Evolutionary conservation across 441 rosid genomes (phyloP).

Genomic region (Euphorbia celastroides): DNA sequence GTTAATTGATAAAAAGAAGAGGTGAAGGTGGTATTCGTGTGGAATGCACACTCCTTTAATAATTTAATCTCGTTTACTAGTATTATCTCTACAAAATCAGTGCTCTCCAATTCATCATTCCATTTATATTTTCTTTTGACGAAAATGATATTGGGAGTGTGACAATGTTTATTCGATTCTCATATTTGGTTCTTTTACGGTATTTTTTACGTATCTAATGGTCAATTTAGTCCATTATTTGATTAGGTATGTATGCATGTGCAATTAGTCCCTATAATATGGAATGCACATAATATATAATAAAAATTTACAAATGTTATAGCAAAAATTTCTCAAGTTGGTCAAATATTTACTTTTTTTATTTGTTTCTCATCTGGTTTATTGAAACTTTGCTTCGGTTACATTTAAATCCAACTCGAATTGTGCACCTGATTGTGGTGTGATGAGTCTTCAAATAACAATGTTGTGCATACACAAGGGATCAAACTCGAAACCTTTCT

Average conservation of each 20-base stretch:
- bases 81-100: conserved; percentile 21
- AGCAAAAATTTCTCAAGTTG: too few relatives aligned
- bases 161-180: not conserved
- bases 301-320: too few relatives aligned
- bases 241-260: not conserved
- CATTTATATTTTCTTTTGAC: conserved; percentile 19
- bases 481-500: too few relatives aligned
- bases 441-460: too few relatives aligned
- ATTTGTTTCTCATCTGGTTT: too few relatives aligned
- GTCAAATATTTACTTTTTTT: too few relatives aligned
- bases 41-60: conserved; percentile 65
- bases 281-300: too few relatives aligned
- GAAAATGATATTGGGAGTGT: not conserved
- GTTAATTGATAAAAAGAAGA: conserved; percentile 8
- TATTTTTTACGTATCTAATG: not conserved
- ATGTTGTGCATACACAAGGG: too few relatives aligned
- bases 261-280: not conserved
- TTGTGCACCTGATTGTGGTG: too few relatives aligned
- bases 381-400: too few relatives aligned
- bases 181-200: not conserved
- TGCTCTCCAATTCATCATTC: conserved; percentile 61
- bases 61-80: conserved; percentile 22
- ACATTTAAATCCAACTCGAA: too few relatives aligned
- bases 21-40: conserved; percentile 66
- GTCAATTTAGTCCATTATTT: not conserved